These are phyloP conservation scores for Cladosporium sp. DNA, from an alignment of 2,329 filamentous ascomycete species.

Conservation along the genomic window DNA sequence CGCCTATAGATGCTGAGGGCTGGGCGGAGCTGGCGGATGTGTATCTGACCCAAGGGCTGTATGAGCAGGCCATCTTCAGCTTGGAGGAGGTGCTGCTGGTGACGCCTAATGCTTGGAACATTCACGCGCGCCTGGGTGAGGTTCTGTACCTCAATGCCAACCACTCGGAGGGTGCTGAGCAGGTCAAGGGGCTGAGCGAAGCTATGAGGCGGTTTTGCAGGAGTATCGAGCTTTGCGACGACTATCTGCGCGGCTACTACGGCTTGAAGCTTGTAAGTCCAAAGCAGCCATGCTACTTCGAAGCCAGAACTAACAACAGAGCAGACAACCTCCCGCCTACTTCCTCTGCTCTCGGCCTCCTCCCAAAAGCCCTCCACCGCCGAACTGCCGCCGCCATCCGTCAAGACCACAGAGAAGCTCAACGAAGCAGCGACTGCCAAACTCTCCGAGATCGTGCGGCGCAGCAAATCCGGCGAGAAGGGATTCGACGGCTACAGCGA, in stretches of 20 bases:
- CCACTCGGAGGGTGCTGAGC: constrained; percentile 29
- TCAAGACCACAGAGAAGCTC: constrained; percentile 58
- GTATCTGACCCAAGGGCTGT: constrained; percentile 73
- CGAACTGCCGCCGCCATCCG: constrained; percentile 45
- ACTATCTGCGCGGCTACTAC: constrained; percentile 88
- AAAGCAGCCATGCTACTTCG: background rate
- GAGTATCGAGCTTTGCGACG: constrained; percentile 87
- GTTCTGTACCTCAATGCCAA: constrained; percentile 62
- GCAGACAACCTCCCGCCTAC: constrained; percentile 21
- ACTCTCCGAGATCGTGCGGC: constrained; percentile 68
- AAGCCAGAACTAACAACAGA: constrained; percentile 7
- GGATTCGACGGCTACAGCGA: constrained; percentile 68
- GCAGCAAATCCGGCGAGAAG: constrained; percentile 52
- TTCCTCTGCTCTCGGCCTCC: constrained; percentile 19
- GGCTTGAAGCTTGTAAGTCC: constrained; percentile 70
- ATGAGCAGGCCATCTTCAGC: constrained; percentile 76
- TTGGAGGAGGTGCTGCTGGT: constrained; percentile 85
- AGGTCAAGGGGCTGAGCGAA: constrained; percentile 55
- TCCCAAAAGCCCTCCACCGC: constrained; percentile 27
- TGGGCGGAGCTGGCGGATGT: constrained; percentile 90
- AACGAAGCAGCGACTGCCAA: constrained; percentile 68
- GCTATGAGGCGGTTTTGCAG: constrained; percentile 80
- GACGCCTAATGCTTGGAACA: constrained; percentile 91
- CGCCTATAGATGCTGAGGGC: constrained; percentile 83
- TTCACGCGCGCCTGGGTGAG: constrained; percentile 83